A percentile compares a stretch with the other conserved stretches of the same genome.
These are phyloP conservation scores for Angophora floribunda DNA, from an alignment of 345 rosid genomes.

Conservation along the genomic window DNA sequence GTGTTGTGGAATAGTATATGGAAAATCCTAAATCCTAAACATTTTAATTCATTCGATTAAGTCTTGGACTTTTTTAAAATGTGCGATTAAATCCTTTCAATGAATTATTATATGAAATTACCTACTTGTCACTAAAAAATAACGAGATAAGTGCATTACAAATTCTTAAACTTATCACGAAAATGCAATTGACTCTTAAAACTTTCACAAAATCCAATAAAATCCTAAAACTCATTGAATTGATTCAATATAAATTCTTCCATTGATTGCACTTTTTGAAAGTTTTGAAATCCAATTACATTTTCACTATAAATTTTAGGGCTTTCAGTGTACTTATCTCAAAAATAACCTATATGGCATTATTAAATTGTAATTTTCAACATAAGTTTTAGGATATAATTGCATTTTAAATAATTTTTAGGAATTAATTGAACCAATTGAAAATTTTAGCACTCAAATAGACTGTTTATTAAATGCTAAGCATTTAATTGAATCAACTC, in stretches of 20 bases:
- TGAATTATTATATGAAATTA: accelerated
- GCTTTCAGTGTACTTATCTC: accelerated
- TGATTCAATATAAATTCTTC: accelerated
- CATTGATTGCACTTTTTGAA: too few species aligned
- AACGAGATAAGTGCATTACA: accelerated
- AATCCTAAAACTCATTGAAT: accelerated
- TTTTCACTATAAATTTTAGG: too few species aligned
- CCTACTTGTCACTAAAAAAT: not conserved
- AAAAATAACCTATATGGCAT: too few species aligned
- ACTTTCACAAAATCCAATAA: accelerated
- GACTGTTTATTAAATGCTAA: too few species aligned
- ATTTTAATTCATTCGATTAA: too few species aligned
- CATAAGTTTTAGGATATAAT: too few species aligned
- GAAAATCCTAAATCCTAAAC: too few species aligned
- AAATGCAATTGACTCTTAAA: accelerated
- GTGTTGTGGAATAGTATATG: accelerated
- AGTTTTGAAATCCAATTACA: too few species aligned
- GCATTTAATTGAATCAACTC: not conserved
- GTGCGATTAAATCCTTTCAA: accelerated
- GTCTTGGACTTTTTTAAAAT: not conserved
- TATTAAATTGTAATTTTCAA: too few species aligned
- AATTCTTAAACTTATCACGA: accelerated
- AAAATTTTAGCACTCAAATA: not conserved
- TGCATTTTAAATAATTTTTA: too few species aligned
- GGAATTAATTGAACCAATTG: not conserved